Percentiles rank a stretch among this genome's conserved stretches.
These are phyloP conservation scores for Psilocybe cubensis DNA, from an alignment of 768 basidiomycete species.

Conservation along the genomic window DNA sequence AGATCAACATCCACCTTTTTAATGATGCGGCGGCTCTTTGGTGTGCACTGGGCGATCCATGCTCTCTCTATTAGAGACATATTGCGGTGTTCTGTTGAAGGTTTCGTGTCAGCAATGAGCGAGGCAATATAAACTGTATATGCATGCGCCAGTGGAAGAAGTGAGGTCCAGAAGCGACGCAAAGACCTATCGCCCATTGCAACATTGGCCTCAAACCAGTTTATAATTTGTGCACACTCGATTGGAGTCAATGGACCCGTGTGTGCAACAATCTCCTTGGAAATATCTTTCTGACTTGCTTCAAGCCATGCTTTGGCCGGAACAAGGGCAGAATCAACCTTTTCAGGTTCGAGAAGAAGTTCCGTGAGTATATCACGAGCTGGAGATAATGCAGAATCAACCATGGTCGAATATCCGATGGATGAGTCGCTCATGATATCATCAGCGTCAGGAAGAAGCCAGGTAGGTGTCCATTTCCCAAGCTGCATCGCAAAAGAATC, in stretches of 20 bases:
- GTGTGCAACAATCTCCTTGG: conserved; percentile 13
- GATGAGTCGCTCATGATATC: conserved; percentile 27
- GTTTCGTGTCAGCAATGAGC: neutral
- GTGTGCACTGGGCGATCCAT: conserved; percentile 5
- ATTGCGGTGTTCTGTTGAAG: neutral
- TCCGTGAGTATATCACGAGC: conserved; percentile 1
- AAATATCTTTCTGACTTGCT: conserved; percentile 1
- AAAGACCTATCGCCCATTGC: neutral
- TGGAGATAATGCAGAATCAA: conserved; percentile 16
- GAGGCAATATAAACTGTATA: conserved; percentile 17
- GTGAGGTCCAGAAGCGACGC: conserved; percentile 6
- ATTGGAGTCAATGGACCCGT: conserved; percentile 17
- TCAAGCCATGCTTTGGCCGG: conserved; percentile 23
- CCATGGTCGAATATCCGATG: conserved; percentile 17
- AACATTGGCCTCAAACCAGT: conserved; percentile 27
- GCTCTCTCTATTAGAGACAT: conserved; percentile 1
- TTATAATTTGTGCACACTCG: conserved; percentile 22
- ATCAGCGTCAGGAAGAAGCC: conserved; percentile 15
- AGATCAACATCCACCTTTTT: conserved; percentile 23
- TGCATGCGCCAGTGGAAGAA: conserved; percentile 15
- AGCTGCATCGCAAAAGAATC: conserved; percentile 14
- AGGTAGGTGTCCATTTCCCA: conserved; percentile 26
- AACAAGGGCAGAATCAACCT: neutral
- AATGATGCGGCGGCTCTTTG: neutral
- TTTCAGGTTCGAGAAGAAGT: conserved; percentile 11